These are phyloP conservation scores for Diphasiastrum complanatum DNA, from an alignment of 83 land plant genomes.

Conservation along the genomic window DNA sequence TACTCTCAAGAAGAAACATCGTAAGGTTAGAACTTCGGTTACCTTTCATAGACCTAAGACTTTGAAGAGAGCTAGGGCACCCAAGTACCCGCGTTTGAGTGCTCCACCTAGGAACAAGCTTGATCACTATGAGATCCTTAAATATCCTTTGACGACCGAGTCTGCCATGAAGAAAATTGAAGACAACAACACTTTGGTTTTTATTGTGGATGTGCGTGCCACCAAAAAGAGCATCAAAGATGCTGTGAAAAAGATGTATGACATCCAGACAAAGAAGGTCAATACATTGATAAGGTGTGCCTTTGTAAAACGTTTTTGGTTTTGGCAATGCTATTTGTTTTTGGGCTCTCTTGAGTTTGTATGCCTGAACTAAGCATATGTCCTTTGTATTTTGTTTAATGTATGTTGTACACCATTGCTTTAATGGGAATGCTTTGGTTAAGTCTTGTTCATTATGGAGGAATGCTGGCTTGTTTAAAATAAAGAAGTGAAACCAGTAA, in stretches of 20 bases:
- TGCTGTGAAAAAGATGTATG: slow-evolving; percentile 58
- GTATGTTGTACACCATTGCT: no score
- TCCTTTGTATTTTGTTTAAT: no score
- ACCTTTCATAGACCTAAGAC: slow-evolving; percentile 40
- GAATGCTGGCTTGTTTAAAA: no score
- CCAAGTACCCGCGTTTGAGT: slow-evolving; percentile 36
- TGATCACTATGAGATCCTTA: slow-evolving; percentile 49
- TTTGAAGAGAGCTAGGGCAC: slow-evolving; percentile 27
- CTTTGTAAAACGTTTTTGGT: background rate
- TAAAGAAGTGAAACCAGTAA: no score
- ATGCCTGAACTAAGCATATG: background rate
- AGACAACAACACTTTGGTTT: slow-evolving; percentile 52
- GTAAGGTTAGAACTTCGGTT: slow-evolving; percentile 36
- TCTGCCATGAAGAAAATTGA: slow-evolving; percentile 63
- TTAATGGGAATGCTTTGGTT: no score
- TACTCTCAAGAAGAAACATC: slow-evolving; percentile 22
- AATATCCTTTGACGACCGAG: slow-evolving; percentile 50
- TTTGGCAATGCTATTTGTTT: background rate
- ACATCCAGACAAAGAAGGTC: slow-evolving; percentile 53
- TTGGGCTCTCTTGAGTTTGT: background rate
- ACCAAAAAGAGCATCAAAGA: slow-evolving; percentile 54
- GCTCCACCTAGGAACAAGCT: slow-evolving; percentile 36
- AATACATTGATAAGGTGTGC: slow-evolving; percentile 49
- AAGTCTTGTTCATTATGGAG: no score
- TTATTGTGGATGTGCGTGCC: slow-evolving; percentile 50